Base-by-base conservation (phyloP, 1,284 basidiomycete genomes). In the Golubevia pallescens region DNA sequence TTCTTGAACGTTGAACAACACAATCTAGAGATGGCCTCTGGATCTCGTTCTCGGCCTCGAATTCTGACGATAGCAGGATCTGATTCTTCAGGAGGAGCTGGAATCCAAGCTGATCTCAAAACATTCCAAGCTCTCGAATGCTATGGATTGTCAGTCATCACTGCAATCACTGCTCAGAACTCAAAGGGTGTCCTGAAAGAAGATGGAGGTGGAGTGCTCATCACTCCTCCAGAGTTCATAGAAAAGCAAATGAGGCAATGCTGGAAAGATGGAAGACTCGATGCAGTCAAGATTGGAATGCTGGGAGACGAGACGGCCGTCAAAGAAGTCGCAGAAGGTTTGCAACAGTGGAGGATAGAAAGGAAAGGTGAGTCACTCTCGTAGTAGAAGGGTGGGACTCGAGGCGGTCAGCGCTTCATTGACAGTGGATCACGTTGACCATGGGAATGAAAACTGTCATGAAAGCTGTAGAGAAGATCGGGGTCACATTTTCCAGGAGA, bases 91-190 rank as follows among this genome's bases (percentile, higher is more conserved):
- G 94, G 93, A 34, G 95, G 95, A 1, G 94, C 94, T 38, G 94
- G 94, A 0, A 93, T 96, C 57, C 94, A 89, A 77, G 88, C 88
- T 16, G 95, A 97, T 86, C 87, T 97, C 48, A 95, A 93, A 86
- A 93, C 86, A 0, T 80, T 87, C 66, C 90, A 92, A 1, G 91
- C 93, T 0, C 89, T 92, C 28, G 89, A 89, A 34, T 93, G 92
- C 75, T 97, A 95, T 80, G 95, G 93, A 19, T 89, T 92, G n/a
- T 93, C 91, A 65, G 93, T 91, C 2, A 87, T 96, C 62, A 97
- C 95, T 0, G 94, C 94, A 0, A 86, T 97, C 57, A 95, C 93
- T 0, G 93, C 95, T 0, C 95, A 98, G 84, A 97, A 97, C 84
- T 97, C 95, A 0, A 88, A 86, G 0, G 94, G 94, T 3, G 94